These are phyloP conservation scores for Cenococcum geophilum DNA, from an alignment of 495 filamentous ascomycete genomes.

Conservation along the genomic window DNA sequence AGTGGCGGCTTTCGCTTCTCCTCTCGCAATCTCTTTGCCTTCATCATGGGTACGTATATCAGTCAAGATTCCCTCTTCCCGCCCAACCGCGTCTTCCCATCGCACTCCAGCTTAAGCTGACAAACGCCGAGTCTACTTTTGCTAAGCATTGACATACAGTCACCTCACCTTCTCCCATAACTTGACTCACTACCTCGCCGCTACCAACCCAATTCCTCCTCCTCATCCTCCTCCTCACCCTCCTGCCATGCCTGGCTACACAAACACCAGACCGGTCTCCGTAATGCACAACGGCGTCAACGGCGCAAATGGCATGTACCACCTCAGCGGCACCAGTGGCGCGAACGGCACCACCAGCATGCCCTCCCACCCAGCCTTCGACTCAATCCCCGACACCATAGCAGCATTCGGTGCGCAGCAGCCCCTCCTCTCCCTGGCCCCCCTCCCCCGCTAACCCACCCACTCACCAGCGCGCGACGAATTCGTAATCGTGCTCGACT, in stretches of 20 bases:
- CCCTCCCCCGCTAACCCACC: slow-evolving; percentile 6
- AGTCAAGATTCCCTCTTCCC: neutral
- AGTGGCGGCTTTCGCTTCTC: neutral
- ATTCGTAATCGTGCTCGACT: slow-evolving; percentile 94
- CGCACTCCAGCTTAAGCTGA: slow-evolving; percentile 10
- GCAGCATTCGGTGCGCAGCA: slow-evolving; percentile 68
- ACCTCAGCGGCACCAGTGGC: neutral
- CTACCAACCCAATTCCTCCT: neutral
- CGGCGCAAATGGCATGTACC: slow-evolving; percentile 5
- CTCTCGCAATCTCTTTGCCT: neutral
- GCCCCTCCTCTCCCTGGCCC: slow-evolving; percentile 2
- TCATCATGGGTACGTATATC: neutral
- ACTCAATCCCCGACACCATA: slow-evolving; percentile 79
- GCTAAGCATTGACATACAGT: slow-evolving; percentile 23
- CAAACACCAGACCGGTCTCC: neutral
- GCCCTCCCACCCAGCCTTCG: slow-evolving; percentile 49
- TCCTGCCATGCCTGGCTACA: neutral
- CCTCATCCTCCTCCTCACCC: neutral
- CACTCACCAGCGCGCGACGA: slow-evolving; percentile 63
- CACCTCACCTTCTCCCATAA: neutral
- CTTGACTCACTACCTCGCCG: neutral
- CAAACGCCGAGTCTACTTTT: slow-evolving; percentile 13
- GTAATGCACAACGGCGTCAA: slow-evolving; percentile 2
- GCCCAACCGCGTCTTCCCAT: neutral
- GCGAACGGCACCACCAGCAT: slow-evolving; percentile 16